Conservation (phyloP, 2,329 filamentous ascomycete genomes). For the Zopfia rhizophila region DNA sequence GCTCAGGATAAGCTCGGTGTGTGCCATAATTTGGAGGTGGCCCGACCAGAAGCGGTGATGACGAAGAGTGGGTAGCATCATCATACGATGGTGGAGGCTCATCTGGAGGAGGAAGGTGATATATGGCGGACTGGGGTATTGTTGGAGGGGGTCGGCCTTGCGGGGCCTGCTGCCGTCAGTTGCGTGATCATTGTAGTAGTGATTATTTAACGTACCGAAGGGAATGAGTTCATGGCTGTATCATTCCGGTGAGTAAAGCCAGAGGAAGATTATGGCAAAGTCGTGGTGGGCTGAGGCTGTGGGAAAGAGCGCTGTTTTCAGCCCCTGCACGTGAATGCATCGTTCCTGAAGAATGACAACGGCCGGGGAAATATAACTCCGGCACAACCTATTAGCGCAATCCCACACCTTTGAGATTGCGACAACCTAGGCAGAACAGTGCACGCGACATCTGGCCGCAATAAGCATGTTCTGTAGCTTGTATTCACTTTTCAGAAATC, state of each 20-base stretch:
- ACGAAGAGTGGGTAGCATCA: conserved; percentile 36
- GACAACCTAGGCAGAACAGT: conserved; percentile 24
- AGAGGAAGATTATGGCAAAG: neutral
- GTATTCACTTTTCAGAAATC: conserved; percentile 27
- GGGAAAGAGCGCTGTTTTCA: too few species aligned
- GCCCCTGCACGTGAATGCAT: too few species aligned
- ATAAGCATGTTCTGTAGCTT: conserved; percentile 43
- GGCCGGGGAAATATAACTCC: too few species aligned
- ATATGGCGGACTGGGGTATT: conserved; percentile 20
- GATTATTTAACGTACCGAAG: conserved; percentile 8
- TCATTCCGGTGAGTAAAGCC: neutral
- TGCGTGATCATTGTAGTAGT: neutral
- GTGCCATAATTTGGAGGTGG: conserved; percentile 44
- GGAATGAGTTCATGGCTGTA: conserved; percentile 9
- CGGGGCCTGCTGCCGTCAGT: conserved; percentile 20
- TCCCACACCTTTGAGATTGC: too few species aligned
- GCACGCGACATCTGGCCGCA: conserved; percentile 12
- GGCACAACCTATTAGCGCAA: too few species aligned
- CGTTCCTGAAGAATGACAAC: too few species aligned
- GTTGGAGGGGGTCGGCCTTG: conserved; percentile 25
- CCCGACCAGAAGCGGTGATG: conserved; percentile 41
- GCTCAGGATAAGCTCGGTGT: conserved; percentile 36
- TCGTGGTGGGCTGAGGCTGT: neutral
- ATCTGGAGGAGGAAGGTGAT: conserved; percentile 23
- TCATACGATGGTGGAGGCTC: conserved; percentile 42